Base-by-base conservation (phyloP, 2,329 filamentous ascomycete genomes). In the Aureobasidium sp. region DNA sequence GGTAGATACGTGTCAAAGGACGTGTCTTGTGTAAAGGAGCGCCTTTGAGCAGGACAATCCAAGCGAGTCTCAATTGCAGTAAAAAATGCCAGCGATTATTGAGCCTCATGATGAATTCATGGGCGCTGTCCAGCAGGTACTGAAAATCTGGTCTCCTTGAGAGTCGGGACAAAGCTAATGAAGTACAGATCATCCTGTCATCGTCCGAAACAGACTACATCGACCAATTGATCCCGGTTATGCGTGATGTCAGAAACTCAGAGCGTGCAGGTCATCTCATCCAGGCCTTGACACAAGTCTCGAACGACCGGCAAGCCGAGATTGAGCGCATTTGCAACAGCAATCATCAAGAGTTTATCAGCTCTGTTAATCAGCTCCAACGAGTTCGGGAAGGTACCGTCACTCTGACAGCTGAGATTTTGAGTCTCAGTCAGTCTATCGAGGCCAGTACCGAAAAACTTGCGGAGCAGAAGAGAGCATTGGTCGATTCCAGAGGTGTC, bases 331-430 rank as follows among this genome's bases (percentile, higher is more conserved):
- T 97, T 69, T 96, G 94, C 69, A 87, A 96, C 70, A 93, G 90
- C 12, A 96, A 97, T 70, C 94, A 99, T 71, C 93, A 97, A 71
- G 94, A 97, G 70, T 99, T 99, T 71, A 87, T 97, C 37, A 86
- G 85, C 66, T 97, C 93, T 0, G 91, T 99, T 67, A 95, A 94
- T 70, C 91, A 95, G 71, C 84, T 99, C n/a, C 89, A 97, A 68
- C 84, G 86, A 63, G 91, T 97, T 57, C 88, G 93, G 60, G 90
- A 97, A 74, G 91, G 91, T 44, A 97, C 93, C 0, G 91, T 96
- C 44, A 82, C 84, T 50, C 79, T 99, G 70, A 97, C 93, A 1
- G 84, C 88, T 42, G 93, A 99, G 74, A 97, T 99, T 63, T 79
- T 99, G 65, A 85, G 90, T 68, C 82, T 99, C 62, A 97, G 96